Conservation (phyloP, 495 filamentous ascomycete species). For the Tuber borchii region DNA sequence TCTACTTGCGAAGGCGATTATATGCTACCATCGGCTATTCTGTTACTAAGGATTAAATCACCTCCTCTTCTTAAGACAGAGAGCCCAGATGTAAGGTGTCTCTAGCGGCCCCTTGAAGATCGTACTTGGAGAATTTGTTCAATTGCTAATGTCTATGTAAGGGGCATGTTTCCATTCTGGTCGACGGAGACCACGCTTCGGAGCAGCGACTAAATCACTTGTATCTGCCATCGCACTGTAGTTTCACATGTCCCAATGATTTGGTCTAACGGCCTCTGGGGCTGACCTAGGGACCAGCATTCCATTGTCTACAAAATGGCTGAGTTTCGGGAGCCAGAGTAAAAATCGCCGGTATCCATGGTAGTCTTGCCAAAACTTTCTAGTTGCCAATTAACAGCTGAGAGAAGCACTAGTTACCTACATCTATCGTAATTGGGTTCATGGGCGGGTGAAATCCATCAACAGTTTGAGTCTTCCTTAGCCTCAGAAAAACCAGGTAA, state of each 20-base stretch:
- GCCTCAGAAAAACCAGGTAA: neutral
- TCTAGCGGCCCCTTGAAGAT: neutral
- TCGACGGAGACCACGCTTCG: neutral
- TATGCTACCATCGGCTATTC: neutral
- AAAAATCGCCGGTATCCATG: neutral
- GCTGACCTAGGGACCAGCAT: neutral
- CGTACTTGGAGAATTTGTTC: neutral
- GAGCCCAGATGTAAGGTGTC: neutral
- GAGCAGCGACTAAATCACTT: neutral
- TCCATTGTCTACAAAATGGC: neutral
- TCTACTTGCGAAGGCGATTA: neutral
- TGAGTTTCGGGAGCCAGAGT: neutral
- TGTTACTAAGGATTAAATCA: neutral
- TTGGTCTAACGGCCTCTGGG: neutral
- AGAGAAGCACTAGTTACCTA: neutral
- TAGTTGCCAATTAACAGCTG: neutral
- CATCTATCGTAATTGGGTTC: neutral
- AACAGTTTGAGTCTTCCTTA: neutral
- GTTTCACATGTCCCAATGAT: neutral
- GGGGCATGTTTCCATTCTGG: neutral
- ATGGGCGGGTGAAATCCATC: neutral
- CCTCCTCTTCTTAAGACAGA: too few relatives aligned
- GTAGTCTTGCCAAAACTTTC: too few relatives aligned
- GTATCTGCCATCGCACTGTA: neutral
- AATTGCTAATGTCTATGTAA: neutral